Conservation (phyloP, 768 basidiomycete genomes). For the Pisolithus microcarpus region DNA sequence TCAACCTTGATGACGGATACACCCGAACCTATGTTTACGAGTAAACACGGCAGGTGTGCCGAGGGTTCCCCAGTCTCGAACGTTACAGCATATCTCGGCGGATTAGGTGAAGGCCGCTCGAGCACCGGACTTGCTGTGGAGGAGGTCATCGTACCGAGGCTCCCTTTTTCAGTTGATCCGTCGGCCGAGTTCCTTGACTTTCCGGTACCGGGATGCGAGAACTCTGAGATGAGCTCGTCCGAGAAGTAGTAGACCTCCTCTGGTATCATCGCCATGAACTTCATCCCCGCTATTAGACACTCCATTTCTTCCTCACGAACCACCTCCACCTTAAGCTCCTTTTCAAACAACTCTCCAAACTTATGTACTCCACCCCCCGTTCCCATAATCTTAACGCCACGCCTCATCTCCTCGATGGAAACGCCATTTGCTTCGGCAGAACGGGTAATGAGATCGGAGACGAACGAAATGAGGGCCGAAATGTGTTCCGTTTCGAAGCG, state of each 20-base stretch:
- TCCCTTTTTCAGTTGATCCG: slow-evolving; percentile 1
- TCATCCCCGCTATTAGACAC: slow-evolving; percentile 91
- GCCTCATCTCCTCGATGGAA: slow-evolving; percentile 82
- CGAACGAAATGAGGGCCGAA: slow-evolving; percentile 75
- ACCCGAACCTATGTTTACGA: slow-evolving; percentile 97
- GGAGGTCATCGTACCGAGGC: slow-evolving; percentile 6
- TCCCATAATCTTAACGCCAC: slow-evolving; percentile 92
- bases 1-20: slow-evolving; percentile 98
- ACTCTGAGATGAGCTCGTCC: slow-evolving; percentile 83
- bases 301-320: slow-evolving; percentile 97
- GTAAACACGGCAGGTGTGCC: slow-evolving; percentile 88
- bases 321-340: slow-evolving; percentile 77
- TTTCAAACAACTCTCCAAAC: slow-evolving; percentile 78
- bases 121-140: slow-evolving; percentile 28
- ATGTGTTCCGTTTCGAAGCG: slow-evolving; percentile 93
- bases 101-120: slow-evolving; percentile 84
- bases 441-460: slow-evolving; percentile 77
- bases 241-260: slow-evolving; percentile 99
- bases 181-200: slow-evolving; percentile 1
- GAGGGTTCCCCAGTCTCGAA: slow-evolving; percentile 76
- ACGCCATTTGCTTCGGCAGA: slow-evolving; percentile 85
- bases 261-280: slow-evolving; percentile 93
- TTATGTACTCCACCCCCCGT: slow-evolving; percentile 97
- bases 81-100: slow-evolving; percentile 81
- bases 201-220: slow-evolving; percentile 32